These are phyloP conservation scores for Heritiera fomes DNA, from an alignment of 345 rosid species.

Conservation along the genomic window DNA sequence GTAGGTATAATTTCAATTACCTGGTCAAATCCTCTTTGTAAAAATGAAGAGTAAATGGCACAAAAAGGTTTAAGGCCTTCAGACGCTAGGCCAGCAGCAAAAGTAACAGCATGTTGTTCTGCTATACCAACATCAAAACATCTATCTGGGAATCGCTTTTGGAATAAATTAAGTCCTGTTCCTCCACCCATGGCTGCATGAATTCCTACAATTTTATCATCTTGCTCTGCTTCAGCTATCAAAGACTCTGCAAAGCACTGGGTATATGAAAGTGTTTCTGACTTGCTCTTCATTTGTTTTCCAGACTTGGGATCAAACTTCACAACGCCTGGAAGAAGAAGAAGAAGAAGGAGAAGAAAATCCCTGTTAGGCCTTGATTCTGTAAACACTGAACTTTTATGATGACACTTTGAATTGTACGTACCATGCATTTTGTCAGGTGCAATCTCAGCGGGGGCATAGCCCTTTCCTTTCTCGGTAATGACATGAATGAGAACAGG, in stretches of 20 bases:
- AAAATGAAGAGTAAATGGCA: constrained; percentile 56
- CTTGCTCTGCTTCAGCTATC: constrained; percentile 49
- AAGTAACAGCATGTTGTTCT: constrained; percentile 58
- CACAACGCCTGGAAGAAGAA: constrained; percentile 36
- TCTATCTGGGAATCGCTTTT: constrained; percentile 40
- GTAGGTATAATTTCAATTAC: constrained; percentile 7
- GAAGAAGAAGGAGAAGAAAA: background rate
- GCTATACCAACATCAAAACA: constrained; percentile 60
- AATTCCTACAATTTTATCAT: constrained; percentile 47
- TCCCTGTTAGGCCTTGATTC: background rate
- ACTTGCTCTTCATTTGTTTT: constrained; percentile 40
- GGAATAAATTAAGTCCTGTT: constrained; percentile 48
- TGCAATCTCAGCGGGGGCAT: constrained; percentile 48
- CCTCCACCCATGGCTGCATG: constrained; percentile 70
- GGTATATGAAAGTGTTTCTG: constrained; percentile 33
- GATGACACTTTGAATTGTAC: background rate
- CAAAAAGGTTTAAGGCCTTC: constrained; percentile 58
- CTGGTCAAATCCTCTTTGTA: constrained; percentile 58
- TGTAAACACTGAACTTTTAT: background rate
- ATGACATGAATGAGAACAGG: constrained; percentile 50
- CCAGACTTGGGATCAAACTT: constrained; percentile 51
- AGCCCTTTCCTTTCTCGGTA: constrained; percentile 60
- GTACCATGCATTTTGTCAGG: constrained; percentile 58
- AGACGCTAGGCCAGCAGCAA: constrained; percentile 56
- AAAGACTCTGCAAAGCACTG: constrained; percentile 47